These are phyloP conservation scores for Euphorbia celastroides DNA, from an alignment of 441 rosid species.

Conservation along the genomic window DNA sequence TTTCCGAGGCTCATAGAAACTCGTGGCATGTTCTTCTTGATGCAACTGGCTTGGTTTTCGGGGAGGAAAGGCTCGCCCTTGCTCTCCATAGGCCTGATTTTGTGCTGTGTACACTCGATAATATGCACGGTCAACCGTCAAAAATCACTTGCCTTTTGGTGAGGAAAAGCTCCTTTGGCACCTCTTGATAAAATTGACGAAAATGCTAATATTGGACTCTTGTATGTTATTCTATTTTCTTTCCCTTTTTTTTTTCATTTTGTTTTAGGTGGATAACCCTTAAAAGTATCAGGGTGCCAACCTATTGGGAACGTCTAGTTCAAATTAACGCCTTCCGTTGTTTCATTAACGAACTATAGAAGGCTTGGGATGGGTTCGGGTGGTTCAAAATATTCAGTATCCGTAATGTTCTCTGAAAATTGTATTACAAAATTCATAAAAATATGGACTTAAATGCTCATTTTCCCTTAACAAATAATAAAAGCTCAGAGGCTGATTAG, in stretches of 20 bases:
- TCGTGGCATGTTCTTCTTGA: slow-evolving; percentile 70
- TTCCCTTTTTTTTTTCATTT: too few relatives aligned
- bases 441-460: neutral
- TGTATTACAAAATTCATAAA: neutral
- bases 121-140: slow-evolving; percentile 36
- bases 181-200: too few relatives aligned
- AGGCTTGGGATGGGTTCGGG: neutral
- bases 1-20: slow-evolving; percentile 67
- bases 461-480: neutral
- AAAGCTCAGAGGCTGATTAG: too few relatives aligned
- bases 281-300: too few relatives aligned
- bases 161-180: slow-evolving; percentile 58
- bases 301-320: too few relatives aligned
- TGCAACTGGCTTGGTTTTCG: slow-evolving; percentile 45
- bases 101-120: slow-evolving; percentile 49
- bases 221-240: neutral
- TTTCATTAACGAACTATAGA: too few relatives aligned
- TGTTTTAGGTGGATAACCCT: too few relatives aligned
- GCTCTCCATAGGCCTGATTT: slow-evolving; percentile 64
- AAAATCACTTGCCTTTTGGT: slow-evolving; percentile 54
- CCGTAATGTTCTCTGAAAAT: too few relatives aligned
- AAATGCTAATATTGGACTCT: neutral
- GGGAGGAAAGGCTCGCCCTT: slow-evolving; percentile 45
- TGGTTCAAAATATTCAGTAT: neutral
- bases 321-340: too few relatives aligned